phyloP scores from a whole-genome alignment of 345 rosid genomes.

The Raphanus raphanistrum region DNA sequence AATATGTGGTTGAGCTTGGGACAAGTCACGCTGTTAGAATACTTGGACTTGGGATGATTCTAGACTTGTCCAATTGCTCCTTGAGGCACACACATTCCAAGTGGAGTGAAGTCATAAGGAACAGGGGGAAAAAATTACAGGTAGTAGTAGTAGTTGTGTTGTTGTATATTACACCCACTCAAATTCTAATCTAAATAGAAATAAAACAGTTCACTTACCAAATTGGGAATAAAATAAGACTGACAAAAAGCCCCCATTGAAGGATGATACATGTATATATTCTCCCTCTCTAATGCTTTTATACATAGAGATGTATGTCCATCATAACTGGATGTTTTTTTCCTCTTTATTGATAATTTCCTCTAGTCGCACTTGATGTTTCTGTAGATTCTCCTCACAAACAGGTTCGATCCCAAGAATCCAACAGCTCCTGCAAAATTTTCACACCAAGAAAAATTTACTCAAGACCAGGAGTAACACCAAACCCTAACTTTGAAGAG shows the following conservation, averaged over 20 bases:
- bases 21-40: neutral
- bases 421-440: neutral
- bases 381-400: neutral
- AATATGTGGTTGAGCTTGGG: conserved; percentile 2
- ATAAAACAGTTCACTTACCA: neutral
- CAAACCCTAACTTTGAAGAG: neutral
- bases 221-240: neutral
- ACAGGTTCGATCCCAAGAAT: neutral
- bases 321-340: neutral
- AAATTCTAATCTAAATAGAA: neutral
- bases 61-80: neutral
- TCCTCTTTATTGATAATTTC: neutral
- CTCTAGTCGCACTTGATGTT: neutral
- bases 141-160: neutral
- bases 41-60: neutral
- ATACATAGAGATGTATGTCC: neutral
- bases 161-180: neutral
- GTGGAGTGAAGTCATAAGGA: neutral
- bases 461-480: neutral
- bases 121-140: neutral
- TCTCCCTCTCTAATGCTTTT: neutral
- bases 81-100: neutral
- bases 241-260: neutral
- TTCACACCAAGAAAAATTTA: neutral
- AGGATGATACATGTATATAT: neutral